phyloP scores from a whole-genome alignment of 2,329 filamentous ascomycete species.

The Diaporthe sp. region DNA sequence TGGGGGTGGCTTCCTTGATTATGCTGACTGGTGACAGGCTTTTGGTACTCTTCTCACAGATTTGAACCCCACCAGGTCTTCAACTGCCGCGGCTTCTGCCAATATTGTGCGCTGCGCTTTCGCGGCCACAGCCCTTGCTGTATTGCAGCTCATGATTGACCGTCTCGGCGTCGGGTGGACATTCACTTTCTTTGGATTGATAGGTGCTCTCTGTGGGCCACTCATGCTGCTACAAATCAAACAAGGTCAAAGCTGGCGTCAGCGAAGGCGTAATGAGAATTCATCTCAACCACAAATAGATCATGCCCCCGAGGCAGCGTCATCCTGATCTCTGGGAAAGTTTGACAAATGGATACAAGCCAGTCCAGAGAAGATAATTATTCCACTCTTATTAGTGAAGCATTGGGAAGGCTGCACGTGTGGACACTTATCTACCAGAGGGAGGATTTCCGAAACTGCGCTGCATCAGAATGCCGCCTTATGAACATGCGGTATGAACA shows the following conservation, averaged over 20 bases:
- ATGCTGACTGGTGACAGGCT: neutral
- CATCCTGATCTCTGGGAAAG: neutral
- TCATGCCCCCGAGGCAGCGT: too few relatives aligned
- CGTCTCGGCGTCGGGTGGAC: constrained; percentile 43
- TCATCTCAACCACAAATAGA: neutral
- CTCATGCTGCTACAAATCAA: constrained; percentile 24
- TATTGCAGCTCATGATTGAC: constrained; percentile 43
- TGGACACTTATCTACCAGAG: neutral
- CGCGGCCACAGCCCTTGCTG: constrained; percentile 41
- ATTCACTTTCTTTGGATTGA: constrained; percentile 44
- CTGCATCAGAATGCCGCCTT: neutral
- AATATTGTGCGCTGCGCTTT: constrained; percentile 45
- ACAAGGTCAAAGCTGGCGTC: neutral
- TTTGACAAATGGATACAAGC: neutral
- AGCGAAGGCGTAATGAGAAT: neutral
- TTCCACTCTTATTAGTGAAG: too few relatives aligned
- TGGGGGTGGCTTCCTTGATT: too few relatives aligned
- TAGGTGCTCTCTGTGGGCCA: constrained; percentile 40
- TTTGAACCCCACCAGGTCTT: constrained; percentile 42
- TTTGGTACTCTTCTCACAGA: constrained; percentile 37
- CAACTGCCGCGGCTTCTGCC: constrained; percentile 44
- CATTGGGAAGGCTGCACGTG: too few relatives aligned
- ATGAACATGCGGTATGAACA: neutral
- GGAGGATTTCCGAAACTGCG: neutral
- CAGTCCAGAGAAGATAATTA: neutral